Conservation (phyloP, 225 moss, liverwort and hornwort species). For the Lunularia cruciata region DNA sequence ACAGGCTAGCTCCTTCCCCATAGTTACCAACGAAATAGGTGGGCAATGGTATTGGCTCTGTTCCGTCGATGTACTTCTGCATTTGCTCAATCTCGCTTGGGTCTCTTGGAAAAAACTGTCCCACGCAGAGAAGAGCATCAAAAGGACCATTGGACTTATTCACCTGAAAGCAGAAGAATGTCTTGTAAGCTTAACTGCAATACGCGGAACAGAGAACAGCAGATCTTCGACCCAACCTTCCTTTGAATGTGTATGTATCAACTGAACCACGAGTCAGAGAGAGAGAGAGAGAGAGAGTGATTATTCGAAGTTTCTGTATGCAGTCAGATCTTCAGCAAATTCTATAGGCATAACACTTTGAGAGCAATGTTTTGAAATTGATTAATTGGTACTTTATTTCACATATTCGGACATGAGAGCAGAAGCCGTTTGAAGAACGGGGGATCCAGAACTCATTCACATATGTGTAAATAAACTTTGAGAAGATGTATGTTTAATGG, state of each 20-base stretch:
- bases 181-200: not conserved
- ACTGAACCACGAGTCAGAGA: not conserved
- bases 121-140: conserved; percentile 80
- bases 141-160: conserved; percentile 89
- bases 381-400: too few species aligned
- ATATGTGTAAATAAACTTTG: too few species aligned
- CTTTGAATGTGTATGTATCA: not conserved
- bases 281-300: not conserved
- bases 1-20: conserved; percentile 65
- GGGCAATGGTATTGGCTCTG: conserved; percentile 63
- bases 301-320: too few species aligned
- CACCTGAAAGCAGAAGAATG: conserved; percentile 47
- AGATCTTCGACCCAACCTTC: not conserved
- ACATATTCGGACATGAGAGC: too few species aligned
- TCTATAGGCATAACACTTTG: too few species aligned
- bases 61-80: conserved; percentile 59
- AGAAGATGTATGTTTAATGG: too few species aligned
- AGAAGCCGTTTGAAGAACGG: too few species aligned
- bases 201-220: not conserved
- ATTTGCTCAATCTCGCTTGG: conserved; percentile 48
- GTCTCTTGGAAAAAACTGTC: conserved; percentile 79
- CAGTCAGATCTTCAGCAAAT: too few species aligned
- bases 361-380: too few species aligned
- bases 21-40: conserved; percentile 89
- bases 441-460: too few species aligned